Conservation (phyloP, 495 filamentous ascomycete species). For the Aspergillus baeticus region DNA sequence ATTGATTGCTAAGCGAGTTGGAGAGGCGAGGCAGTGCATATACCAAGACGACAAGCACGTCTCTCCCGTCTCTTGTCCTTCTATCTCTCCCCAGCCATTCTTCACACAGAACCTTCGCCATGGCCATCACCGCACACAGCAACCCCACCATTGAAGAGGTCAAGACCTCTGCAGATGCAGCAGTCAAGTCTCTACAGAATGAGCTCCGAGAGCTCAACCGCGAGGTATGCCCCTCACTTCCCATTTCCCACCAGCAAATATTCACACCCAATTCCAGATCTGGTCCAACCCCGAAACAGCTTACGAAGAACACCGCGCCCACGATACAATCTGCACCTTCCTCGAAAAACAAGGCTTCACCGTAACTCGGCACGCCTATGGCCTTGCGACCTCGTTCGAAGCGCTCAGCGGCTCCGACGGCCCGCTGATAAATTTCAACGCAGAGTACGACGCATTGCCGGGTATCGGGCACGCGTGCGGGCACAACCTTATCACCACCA, state of each 20-base stretch:
- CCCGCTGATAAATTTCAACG: slow-evolving; percentile 44
- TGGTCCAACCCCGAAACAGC: slow-evolving; percentile 61
- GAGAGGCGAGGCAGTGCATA: no score
- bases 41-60: no score
- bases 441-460: slow-evolving; percentile 56
- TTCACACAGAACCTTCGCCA: neutral
- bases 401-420: slow-evolving; percentile 38
- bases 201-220: slow-evolving; percentile 13
- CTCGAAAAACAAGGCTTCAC: slow-evolving; percentile 53
- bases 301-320: slow-evolving; percentile 56
- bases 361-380: slow-evolving; percentile 53
- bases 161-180: slow-evolving; percentile 27
- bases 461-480: slow-evolving; percentile 66
- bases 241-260: neutral
- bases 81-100: no score
- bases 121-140: slow-evolving; percentile 8
- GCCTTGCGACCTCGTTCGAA: slow-evolving; percentile 40
- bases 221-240: slow-evolving; percentile 17
- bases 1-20: no score
- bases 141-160: slow-evolving; percentile 22
- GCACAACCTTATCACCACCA: slow-evolving; percentile 67
- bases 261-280: slow-evolving; percentile 33
- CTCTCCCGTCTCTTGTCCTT: no score
- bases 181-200: slow-evolving; percentile 22
- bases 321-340: slow-evolving; percentile 56